Evolutionary conservation across 2,329 filamentous ascomycete genomes (phyloP).

Genomic region (Dendrostoma leiphaemia): DNA sequence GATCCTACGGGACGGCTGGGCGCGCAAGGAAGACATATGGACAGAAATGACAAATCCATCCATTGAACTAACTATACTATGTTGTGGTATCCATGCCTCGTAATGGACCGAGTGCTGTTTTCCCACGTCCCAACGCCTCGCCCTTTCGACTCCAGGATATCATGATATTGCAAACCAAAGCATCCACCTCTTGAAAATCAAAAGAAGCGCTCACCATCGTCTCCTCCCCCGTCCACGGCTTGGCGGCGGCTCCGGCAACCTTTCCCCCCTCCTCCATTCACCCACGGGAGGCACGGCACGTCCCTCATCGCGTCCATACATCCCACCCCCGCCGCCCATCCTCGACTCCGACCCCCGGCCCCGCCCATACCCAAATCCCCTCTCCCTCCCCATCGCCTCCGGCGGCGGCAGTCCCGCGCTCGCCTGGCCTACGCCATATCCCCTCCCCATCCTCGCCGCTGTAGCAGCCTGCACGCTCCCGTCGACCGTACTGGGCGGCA

Average conservation of each 20-base stretch:
- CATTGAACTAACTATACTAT: too few relatives aligned
- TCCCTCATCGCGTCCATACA: constrained; percentile 34
- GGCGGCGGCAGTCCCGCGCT: constrained; percentile 21
- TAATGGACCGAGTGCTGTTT: not conserved
- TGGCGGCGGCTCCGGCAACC: constrained; percentile 48
- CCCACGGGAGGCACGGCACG: constrained; percentile 40
- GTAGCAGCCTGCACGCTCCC: constrained; percentile 69
- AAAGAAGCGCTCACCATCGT: constrained; percentile 32
- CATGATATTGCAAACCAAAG: constrained; percentile 3
- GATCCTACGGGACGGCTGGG: not conserved
- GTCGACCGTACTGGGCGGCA: constrained; percentile 67
- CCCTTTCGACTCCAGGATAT: constrained; percentile 2
- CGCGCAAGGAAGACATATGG: not conserved
- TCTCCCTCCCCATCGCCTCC: constrained; percentile 35
- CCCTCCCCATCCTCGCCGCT: constrained; percentile 44
- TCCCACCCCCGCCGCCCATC: constrained; percentile 25
- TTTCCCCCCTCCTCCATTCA: constrained; percentile 67
- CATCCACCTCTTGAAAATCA: not conserved
- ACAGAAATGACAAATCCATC: not conserved
- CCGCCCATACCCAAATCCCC: constrained; percentile 35
- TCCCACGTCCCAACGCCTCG: not conserved
- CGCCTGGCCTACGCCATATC: constrained; percentile 35
- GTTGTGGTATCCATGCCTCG: not conserved
- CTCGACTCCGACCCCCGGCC: constrained; percentile 22
- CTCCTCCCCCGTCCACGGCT: constrained; percentile 47